phyloP scores from a whole-genome alignment of 140 eudicot genomes.

The Eryngium alpinum region DNA sequence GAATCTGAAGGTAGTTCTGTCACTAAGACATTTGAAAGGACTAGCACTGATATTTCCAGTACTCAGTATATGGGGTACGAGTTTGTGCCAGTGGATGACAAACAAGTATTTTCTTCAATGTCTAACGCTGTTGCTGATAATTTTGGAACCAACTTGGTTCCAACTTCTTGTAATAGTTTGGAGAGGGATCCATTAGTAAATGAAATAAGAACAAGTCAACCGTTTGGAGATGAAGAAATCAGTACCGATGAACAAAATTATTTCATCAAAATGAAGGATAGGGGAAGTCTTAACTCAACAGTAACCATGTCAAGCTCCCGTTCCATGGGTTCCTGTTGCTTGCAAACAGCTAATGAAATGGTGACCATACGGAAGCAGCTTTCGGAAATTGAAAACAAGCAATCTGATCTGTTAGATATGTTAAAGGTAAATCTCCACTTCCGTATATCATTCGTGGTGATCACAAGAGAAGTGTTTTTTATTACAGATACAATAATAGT shows the following conservation, averaged over 20 bases:
- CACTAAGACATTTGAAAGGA: constrained; percentile 55
- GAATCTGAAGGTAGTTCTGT: constrained; percentile 78
- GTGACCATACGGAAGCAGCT: constrained; percentile 57
- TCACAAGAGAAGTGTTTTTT: not conserved
- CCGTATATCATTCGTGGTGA: not conserved
- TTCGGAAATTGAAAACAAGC: constrained; percentile 76
- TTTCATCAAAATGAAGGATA: constrained; percentile 42
- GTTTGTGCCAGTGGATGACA: constrained; percentile 69
- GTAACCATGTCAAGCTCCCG: constrained; percentile 58
- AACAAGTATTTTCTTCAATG: constrained; percentile 60
- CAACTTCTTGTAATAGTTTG: constrained; percentile 21
- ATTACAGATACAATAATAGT: not conserved
- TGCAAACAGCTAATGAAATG: constrained; percentile 62
- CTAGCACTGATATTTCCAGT: constrained; percentile 45
- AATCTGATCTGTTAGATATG: constrained; percentile 67
- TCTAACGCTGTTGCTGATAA: constrained; percentile 35
- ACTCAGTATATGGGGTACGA: constrained; percentile 54
- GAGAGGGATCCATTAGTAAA: constrained; percentile 34
- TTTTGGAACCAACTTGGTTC: constrained; percentile 29
- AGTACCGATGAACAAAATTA: constrained; percentile 52
- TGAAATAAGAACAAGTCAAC: constrained; percentile 29
- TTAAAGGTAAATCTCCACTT: constrained; percentile 46
- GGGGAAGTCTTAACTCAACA: constrained; percentile 75
- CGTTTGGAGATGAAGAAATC: constrained; percentile 40
- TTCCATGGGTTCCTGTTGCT: constrained; percentile 41